Evolutionary conservation across 176 grass and related monocot species (phyloP).

Genomic region (Paspalum notatum): DNA sequence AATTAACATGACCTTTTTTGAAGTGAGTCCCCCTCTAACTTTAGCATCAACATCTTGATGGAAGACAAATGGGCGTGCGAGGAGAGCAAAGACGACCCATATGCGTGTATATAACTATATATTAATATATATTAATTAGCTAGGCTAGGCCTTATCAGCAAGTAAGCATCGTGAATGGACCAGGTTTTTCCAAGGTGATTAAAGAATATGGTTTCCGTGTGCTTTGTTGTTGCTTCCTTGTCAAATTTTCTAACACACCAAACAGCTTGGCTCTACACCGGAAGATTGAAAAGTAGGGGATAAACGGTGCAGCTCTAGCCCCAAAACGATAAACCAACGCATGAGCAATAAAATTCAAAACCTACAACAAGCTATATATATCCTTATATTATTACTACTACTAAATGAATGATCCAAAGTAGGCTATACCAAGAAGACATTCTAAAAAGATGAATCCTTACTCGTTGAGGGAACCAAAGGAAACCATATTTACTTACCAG

Average conservation of each 20-base stretch:
- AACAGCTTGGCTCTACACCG: slow-evolving; percentile 10
- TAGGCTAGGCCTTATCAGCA: slow-evolving; percentile 36
- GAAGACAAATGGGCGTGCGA: neutral
- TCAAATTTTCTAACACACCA: slow-evolving; percentile 32
- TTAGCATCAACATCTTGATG: slow-evolving; percentile 21
- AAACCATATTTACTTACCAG: too few species aligned
- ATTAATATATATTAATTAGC: too few species aligned
- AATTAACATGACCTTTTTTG: slow-evolving; percentile 12
- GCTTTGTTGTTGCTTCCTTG: slow-evolving; percentile 35
- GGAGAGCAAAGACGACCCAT: neutral
- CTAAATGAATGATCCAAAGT: too few species aligned
- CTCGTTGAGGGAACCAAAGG: too few species aligned
- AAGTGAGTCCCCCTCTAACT: slow-evolving; percentile 27
- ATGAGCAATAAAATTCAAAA: slow-evolving; percentile 30
- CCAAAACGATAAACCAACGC: neutral
- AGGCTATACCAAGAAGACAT: too few species aligned
- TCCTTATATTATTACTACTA: neutral
- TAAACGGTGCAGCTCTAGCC: neutral
- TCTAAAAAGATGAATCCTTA: too few species aligned
- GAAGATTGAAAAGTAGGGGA: neutral
- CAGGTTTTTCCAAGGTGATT: slow-evolving; percentile 29
- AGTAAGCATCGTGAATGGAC: slow-evolving; percentile 40
- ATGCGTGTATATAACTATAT: neutral
- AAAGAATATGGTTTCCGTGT: neutral
- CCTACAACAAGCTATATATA: neutral